These are phyloP conservation scores for Dryas octopetala DNA, from an alignment of 306 rosid species.

Conservation along the genomic window DNA sequence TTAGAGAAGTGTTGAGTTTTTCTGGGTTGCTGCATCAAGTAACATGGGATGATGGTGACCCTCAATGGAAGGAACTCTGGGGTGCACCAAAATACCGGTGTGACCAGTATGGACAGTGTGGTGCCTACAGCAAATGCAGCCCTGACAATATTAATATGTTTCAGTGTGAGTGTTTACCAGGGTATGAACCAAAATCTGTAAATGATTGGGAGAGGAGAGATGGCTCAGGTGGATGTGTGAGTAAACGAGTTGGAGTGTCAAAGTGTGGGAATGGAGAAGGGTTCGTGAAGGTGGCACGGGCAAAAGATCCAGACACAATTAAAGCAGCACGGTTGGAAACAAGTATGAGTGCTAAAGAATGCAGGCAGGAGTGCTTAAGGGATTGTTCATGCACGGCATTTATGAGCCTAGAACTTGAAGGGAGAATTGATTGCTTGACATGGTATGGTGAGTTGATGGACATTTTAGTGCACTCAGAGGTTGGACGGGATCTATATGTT, in stretches of 20 bases:
- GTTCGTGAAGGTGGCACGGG: conserved; percentile 31
- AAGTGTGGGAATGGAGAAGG: conserved; percentile 53
- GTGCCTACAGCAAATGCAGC: conserved; percentile 48
- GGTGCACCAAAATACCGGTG: conserved; percentile 34
- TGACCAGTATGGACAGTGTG: conserved; percentile 44
- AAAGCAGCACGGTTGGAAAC: conserved; percentile 19
- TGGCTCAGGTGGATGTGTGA: conserved; percentile 54
- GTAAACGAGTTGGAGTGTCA: conserved; percentile 16
- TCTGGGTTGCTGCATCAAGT: background rate
- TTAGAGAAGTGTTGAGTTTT: background rate
- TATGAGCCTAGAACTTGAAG: conserved; percentile 25
- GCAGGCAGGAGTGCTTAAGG: conserved; percentile 40
- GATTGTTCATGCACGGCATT: conserved; percentile 57
- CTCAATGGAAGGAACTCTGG: conserved; percentile 18
- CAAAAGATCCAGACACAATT: conserved; percentile 50
- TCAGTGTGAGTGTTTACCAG: conserved; percentile 50
- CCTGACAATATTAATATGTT: conserved; percentile 27
- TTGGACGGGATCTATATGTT: conserved; percentile 40
- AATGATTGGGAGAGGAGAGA: conserved; percentile 38
- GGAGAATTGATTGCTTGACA: conserved; percentile 38
- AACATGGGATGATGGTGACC: background rate
- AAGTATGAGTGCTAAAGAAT: conserved; percentile 25
- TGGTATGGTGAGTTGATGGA: conserved; percentile 53
- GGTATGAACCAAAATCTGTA: conserved; percentile 43
- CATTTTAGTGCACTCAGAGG: conserved; percentile 25